These are phyloP conservation scores for Nidularia pulvinata DNA, from an alignment of 768 basidiomycete genomes.

Conservation along the genomic window DNA sequence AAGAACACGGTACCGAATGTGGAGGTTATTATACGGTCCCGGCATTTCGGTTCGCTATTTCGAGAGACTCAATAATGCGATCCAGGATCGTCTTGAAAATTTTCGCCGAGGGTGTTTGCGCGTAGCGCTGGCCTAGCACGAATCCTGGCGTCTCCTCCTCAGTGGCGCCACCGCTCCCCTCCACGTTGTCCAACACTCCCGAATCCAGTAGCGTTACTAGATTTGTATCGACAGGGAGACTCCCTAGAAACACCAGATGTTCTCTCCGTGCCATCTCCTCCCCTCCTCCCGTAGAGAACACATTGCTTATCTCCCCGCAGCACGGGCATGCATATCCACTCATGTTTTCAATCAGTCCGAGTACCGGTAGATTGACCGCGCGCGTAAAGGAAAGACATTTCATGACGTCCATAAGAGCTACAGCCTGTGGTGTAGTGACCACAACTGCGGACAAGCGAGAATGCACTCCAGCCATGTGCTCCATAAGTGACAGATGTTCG, in stretches of 20 bases:
- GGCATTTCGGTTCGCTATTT: too few species aligned
- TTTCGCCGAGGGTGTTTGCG: constrained; percentile 64
- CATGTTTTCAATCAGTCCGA: constrained; percentile 98
- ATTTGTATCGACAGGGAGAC: constrained; percentile 91
- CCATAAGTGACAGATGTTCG: constrained; percentile 94
- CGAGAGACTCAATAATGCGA: too few species aligned
- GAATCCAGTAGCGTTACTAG: constrained; percentile 86
- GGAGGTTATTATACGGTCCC: too few species aligned
- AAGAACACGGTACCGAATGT: too few species aligned
- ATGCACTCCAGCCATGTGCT: constrained; percentile 88
- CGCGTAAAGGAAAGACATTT: constrained; percentile 97
- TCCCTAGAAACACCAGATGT: constrained; percentile 76
- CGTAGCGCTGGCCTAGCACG: constrained; percentile 60
- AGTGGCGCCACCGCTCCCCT: constrained; percentile 5
- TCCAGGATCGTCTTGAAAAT: constrained; percentile 68
- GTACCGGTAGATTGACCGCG: constrained; percentile 80
- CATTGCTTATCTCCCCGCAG: constrained; percentile 92
- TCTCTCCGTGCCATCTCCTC: constrained; percentile 84
- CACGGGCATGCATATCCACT: constrained; percentile 98
- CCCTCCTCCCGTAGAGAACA: constrained; percentile 95
- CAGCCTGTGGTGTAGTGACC: constrained; percentile 97
- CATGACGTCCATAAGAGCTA: constrained; percentile 92
- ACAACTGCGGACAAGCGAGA: constrained; percentile 80
- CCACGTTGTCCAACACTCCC: constrained; percentile 29
- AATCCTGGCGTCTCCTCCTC: constrained; percentile 25